A percentile compares a stretch with the other conserved stretches of the same genome.
Conservation (phyloP, 2,329 filamentous ascomycete genomes). For the Talaromyces piceae region DNA sequence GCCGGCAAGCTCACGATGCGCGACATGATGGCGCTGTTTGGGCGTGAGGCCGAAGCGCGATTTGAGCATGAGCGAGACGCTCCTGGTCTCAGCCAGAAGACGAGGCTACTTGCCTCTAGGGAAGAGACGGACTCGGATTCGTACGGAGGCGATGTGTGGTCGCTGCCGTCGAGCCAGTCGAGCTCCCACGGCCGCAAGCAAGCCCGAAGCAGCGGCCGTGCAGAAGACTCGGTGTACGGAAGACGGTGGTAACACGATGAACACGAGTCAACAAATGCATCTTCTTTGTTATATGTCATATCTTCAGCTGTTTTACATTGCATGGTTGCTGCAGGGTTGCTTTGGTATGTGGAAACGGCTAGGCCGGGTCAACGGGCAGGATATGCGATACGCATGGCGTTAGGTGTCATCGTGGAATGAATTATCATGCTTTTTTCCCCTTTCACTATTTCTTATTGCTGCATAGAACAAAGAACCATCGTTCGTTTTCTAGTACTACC, state of each 20-base stretch:
- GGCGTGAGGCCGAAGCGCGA: constrained; percentile 54
- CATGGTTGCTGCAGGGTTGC: not conserved
- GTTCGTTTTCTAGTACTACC: not conserved
- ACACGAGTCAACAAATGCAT: not conserved
- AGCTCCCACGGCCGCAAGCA: constrained; percentile 15
- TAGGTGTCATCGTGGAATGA: not conserved
- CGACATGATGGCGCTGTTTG: constrained; percentile 88
- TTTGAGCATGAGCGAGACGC: constrained; percentile 33
- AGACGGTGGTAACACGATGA: constrained; percentile 28
- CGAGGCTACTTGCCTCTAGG: constrained; percentile 21
- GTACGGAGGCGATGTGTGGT: constrained; percentile 5
- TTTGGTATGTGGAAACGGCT: not conserved
- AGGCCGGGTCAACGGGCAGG: not conserved
- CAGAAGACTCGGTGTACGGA: constrained; percentile 37
- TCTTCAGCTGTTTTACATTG: not conserved
- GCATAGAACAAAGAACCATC: not conserved
- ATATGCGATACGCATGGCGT: not conserved
- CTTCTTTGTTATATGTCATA: not conserved
- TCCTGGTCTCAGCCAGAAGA: constrained; percentile 27
- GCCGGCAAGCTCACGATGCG: constrained; percentile 81
- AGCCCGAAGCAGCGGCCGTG: constrained; percentile 18
- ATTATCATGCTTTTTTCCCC: not conserved
- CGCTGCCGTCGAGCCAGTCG: constrained; percentile 15
- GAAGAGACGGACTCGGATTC: constrained; percentile 17
- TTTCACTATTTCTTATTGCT: not conserved